Base-by-base conservation (phyloP, 2,329 filamentous ascomycete genomes). In the Aureobasidium sp. region DNA sequence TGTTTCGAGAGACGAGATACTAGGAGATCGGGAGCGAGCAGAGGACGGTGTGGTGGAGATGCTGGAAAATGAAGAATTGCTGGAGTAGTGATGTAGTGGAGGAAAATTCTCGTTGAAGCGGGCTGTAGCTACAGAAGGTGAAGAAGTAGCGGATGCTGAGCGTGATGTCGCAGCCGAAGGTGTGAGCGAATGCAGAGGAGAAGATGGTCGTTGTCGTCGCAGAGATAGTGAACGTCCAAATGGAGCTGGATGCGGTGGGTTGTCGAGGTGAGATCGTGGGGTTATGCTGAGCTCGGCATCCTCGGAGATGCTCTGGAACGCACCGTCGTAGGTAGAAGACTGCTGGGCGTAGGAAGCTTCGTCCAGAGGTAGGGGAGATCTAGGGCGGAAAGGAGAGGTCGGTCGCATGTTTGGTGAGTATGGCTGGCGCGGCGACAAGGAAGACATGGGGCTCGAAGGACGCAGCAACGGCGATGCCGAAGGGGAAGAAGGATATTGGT, bases 1-100 rank as follows among this genome's bases (percentile, higher is more conserved):
- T 0, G 94, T 99, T 74, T 97, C 94, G 62, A 99, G 79, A 61
- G 90, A 96, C 3, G 91, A 96, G 65, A 99, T 96, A 67, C 91
- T 96, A 3, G 94, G 94, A 67, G 91, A 96, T 66, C 94, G 87
- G 16, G 92, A 97, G 70, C 94, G 87, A 53, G 90, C 81, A 36
- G 92, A 97, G 8, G 90, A 95, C 0, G 93, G 93, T 0, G 93
- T 97, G 63, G 71, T 73, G 3, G 67, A 67, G 13, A 75, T 76
- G 42, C 74, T 71, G 57, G 75, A 75, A 34, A 77, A 78, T 25
- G 75, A 73, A 61, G 75, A 76, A 48, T 73, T 77, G 49, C 72
- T 71, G 16, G 72, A 67, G 63, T 74, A 76, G 65, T 71, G 68
- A 63, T 72, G 67, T 42, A 73, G 69, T 32, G 69, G 62, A 2